phyloP scores from a whole-genome alignment of 768 basidiomycete species.

The Termitomyces sp. region DNA sequence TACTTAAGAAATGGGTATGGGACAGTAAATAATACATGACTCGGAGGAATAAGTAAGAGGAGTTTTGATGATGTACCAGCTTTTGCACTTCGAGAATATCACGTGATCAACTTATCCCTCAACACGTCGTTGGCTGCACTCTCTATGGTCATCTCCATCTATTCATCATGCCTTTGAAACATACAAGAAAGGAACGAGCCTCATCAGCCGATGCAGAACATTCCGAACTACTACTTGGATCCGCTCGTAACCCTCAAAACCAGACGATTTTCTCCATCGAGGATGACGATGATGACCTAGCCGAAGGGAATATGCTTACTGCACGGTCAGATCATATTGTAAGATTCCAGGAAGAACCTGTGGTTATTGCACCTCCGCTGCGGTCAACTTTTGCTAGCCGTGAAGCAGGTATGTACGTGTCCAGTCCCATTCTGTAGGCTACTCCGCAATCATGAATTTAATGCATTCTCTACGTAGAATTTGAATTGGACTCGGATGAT shows the following conservation, averaged over 20 bases:
- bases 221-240: conserved; percentile 56
- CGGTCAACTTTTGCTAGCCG: conserved; percentile 74
- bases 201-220: conserved; percentile 34
- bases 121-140: neutral
- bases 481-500: conserved; percentile 81
- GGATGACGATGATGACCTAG: conserved; percentile 53
- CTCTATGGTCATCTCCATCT: conserved; percentile 12
- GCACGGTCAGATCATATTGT: conserved; percentile 44
- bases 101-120: neutral
- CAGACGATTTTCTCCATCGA: conserved; percentile 54
- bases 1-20: neutral
- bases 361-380: conserved; percentile 64
- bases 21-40: neutral
- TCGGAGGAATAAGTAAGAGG: neutral
- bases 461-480: conserved; percentile 46
- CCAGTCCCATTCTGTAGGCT: conserved; percentile 1
- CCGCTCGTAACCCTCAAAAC: conserved; percentile 35
- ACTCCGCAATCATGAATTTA: conserved; percentile 4
- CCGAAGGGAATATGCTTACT: conserved; percentile 29
- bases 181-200: conserved; percentile 25
- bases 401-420: conserved; percentile 67
- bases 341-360: conserved; percentile 65
- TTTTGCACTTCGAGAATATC: neutral
- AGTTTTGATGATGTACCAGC: neutral
- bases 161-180: conserved; percentile 23